phyloP scores from a whole-genome alignment of 2,329 filamentous ascomycete species.

The Penicillium sp. region DNA sequence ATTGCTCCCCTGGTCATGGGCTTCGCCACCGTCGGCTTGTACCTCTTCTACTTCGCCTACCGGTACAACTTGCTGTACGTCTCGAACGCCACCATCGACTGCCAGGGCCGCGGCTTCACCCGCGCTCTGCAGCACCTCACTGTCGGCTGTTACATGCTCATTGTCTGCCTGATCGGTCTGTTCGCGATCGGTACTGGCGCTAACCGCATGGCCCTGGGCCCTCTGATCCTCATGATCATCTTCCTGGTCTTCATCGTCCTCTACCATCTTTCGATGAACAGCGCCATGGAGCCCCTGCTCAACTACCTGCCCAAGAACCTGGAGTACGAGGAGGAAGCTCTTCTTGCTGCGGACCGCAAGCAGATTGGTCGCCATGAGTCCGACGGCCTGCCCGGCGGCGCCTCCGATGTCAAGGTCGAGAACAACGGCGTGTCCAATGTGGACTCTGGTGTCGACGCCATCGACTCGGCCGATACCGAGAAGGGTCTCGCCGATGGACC shows the following conservation, averaged over 20 bases:
- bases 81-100: constrained; percentile 80
- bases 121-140: constrained; percentile 87
- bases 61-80: constrained; percentile 92
- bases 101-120: constrained; percentile 84
- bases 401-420: constrained; percentile 37
- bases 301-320: constrained; percentile 80
- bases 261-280: constrained; percentile 74
- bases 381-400: constrained; percentile 4
- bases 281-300: constrained; percentile 76
- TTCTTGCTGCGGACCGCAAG: constrained; percentile 46
- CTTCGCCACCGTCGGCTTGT: constrained; percentile 80
- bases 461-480: constrained; percentile 43
- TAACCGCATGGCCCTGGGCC: constrained; percentile 67
- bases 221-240: constrained; percentile 75
- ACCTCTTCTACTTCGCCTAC: constrained; percentile 84
- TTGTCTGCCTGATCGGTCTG: constrained; percentile 83
- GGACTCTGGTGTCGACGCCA: constrained; percentile 35
- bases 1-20: constrained; percentile 85
- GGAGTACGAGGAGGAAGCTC: constrained; percentile 61
- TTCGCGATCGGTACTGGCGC: constrained; percentile 73
- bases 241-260: constrained; percentile 77
- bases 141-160: constrained; percentile 80
- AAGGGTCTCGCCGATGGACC: constrained; percentile 39
- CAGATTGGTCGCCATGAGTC: constrained; percentile 31
- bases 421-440: constrained; percentile 16